Evolutionary conservation across 2,329 filamentous ascomycete genomes (phyloP), one percentile per base, ranked within the genome.

Genomic region (Mollisia scopiformis): DNA sequence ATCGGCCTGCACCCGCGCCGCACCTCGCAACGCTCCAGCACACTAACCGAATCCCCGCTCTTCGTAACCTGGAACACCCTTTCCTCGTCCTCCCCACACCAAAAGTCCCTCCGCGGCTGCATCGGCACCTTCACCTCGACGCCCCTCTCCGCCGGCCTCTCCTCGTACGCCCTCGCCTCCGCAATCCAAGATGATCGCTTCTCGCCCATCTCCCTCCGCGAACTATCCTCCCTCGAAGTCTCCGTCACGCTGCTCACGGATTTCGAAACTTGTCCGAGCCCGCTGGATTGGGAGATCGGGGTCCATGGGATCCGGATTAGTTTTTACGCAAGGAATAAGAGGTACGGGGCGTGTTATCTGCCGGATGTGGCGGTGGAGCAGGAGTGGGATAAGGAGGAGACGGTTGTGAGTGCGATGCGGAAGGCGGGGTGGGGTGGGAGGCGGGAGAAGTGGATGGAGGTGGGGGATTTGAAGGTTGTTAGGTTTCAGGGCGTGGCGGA

Each of bases 351-450:
- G 0, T 97, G 95, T 0, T 99, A 98, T 72, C 83, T 99, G 14
- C 95, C 95, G 0, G 92, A 97, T 73, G 93, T 99, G 6, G 90
- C 94, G 10, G 80, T 84, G 1, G 95, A 99, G 80, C 95, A 98
- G 75, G 93, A 92, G 16, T 99, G 95, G 95, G 91, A 85, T 11
- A 93, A 95, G 76, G 93, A 98, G 74, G 92, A 98, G 81, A 91
- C 94, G 0, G 76, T 99, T 2, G 83, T 93, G 57, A 96, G 91
- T 76, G 78, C 98, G 72, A 95, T 97, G 89, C 84, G 92, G 62
- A 99, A 99, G 82, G 93, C 93, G 0, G 95, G 95, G 1, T 99
- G 93, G 93, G 84, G 83, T 60, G 93, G 92, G 1, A 75, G 78
- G 47, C 78, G 72, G 71, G 78, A 79, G 56, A 83, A 85, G 41